phyloP scores from a whole-genome alignment of 192 early-diverging fungal genomes.

The Linnemannia hyalina region DNA sequence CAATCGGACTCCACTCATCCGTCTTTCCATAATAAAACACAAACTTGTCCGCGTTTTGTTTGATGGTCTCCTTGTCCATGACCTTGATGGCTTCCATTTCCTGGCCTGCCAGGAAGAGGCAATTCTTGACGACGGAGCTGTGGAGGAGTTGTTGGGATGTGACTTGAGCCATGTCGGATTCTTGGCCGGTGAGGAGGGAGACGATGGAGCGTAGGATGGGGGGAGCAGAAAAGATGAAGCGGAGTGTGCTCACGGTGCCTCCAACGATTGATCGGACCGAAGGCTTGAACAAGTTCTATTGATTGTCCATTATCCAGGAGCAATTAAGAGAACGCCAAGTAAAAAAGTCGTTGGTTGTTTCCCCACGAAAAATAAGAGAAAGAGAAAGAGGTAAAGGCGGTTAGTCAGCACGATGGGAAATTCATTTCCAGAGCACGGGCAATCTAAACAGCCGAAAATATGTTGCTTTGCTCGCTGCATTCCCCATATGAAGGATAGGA shows the following conservation, averaged over 20 bases:
- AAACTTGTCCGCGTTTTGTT: slow-evolving; percentile 68
- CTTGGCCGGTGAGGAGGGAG: slow-evolving; percentile 51
- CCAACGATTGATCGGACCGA: slow-evolving; percentile 27
- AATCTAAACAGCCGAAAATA: slow-evolving; percentile 2
- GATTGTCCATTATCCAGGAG: not conserved
- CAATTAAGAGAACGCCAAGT: not conserved
- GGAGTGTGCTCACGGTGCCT: slow-evolving; percentile 38
- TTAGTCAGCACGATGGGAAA: not conserved
- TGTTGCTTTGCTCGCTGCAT: not conserved
- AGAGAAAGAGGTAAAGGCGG: not conserved
- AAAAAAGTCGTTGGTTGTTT: not conserved
- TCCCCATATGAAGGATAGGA: not conserved
- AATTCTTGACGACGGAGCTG: slow-evolving; percentile 69
- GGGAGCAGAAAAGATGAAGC: slow-evolving; percentile 55
- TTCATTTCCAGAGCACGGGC: not conserved
- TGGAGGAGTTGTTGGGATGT: slow-evolving; percentile 79
- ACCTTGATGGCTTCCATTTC: slow-evolving; percentile 81
- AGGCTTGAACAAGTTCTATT: slow-evolving; percentile 43
- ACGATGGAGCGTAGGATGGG: slow-evolving; percentile 56
- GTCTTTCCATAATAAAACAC: slow-evolving; percentile 82
- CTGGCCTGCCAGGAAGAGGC: slow-evolving; percentile 76
- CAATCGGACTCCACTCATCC: slow-evolving; percentile 85
- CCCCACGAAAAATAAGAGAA: not conserved
- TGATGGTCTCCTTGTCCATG: slow-evolving; percentile 76
- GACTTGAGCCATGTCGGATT: slow-evolving; percentile 60